Evolutionary conservation across 2,329 filamentous ascomycete genomes (phyloP).

Genomic region (Fusarium brachygibbosum): DNA sequence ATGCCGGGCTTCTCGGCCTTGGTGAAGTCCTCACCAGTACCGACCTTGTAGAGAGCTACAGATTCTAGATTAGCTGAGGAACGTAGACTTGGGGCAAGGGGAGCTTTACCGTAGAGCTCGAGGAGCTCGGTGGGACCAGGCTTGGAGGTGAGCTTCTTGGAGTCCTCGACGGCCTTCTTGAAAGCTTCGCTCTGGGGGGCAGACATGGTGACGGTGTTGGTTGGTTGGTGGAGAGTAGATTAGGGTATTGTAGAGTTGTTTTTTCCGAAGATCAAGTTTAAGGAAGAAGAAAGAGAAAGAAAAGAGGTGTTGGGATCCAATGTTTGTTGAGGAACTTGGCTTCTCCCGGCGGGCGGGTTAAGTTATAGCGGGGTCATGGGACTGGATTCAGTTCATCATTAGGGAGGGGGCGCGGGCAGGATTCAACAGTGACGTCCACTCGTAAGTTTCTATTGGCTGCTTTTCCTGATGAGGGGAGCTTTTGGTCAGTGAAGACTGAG

Average conservation of each 20-base stretch:
- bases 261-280: conserved; percentile 8
- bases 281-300: conserved; percentile 7
- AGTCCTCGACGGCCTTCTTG: conserved; percentile 71
- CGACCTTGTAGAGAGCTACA: conserved; percentile 71
- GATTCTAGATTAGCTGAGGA: neutral
- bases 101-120: conserved; percentile 67
- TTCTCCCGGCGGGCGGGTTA: conserved; percentile 35
- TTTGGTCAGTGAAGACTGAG: conserved; percentile 3
- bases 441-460: conserved; percentile 32
- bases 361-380: conserved; percentile 46
- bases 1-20: conserved; percentile 72
- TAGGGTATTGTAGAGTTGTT: neutral
- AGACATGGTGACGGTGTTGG: conserved; percentile 55
- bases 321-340: conserved; percentile 45
- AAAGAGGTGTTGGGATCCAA: conserved; percentile 36
- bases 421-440: conserved; percentile 29
- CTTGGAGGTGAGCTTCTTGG: conserved; percentile 76
- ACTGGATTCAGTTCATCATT: conserved; percentile 22
- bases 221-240: neutral
- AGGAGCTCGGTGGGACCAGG: conserved; percentile 75
- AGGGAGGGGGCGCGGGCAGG: conserved; percentile 36
- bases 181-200: conserved; percentile 61
- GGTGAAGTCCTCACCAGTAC: conserved; percentile 68
- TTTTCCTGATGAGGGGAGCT: conserved; percentile 2
- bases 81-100: neutral